Evolutionary conservation across 129 eudicot species (phyloP), one percentile per base, ranked within the genome.

Genomic region (Flaveria bidentis): DNA sequence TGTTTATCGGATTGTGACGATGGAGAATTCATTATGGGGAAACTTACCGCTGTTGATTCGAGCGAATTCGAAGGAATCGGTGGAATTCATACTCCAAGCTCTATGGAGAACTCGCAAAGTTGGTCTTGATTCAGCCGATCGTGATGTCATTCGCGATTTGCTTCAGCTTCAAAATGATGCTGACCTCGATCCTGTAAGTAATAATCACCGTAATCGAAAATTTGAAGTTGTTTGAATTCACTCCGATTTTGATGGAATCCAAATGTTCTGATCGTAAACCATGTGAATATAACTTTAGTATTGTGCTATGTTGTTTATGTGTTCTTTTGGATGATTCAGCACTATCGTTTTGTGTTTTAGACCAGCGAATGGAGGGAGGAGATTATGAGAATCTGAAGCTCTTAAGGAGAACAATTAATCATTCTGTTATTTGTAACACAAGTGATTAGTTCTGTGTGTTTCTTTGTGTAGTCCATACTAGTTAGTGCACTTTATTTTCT

Each of bases 21-120:
- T 64, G 77, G 85, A 81, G 69, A 74, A 81, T 39, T 75, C 85
- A 20, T 73, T 87, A 68, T 87, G 92, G 92, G 89, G 82, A 18
- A 85, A 87, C 81, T 74, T 87, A 74, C 92, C 89, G 14, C 53
- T 87, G 13, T 83, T 87, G 72, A 79, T 87, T 25, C 64, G 92
- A 66, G 89, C 92, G 10, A 82, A 82, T 74, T 85, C 87, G 36
- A 87, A 87, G 72, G 92, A 87, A 53, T 87, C 89, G 14, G 89
- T 87, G 52, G 92, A 87, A 28, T 74, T 56, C 83, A 87, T 87
- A 67, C 92, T 87, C 68, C 84, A 85, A 78, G 81, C 85, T 11
- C 85, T 87, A 15, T 87, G 92, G 92, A 83, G 82, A 69, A 85
- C 89, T 41, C 87, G 92, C 58, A 84, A 84, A 74, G 81, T 83